Conservation (phyloP, 495 filamentous ascomycete genomes). For the Penicillium crystallinum region DNA sequence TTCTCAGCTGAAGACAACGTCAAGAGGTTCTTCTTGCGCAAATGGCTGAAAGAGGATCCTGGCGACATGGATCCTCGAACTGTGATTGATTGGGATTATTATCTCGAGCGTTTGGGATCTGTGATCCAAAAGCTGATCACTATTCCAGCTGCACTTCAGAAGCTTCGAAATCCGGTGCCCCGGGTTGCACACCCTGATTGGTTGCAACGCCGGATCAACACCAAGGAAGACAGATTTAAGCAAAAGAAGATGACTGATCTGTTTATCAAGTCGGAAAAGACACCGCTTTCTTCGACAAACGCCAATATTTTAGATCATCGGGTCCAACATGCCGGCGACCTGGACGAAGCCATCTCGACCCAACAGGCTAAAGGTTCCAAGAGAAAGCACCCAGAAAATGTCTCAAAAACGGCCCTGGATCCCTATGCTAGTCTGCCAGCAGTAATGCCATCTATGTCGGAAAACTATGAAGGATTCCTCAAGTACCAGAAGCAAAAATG, state of each 20-base stretch:
- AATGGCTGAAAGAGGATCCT: conserved; percentile 94
- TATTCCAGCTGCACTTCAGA: conserved; percentile 93
- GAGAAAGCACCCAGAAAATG: conserved; percentile 71
- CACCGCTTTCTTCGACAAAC: conserved; percentile 65
- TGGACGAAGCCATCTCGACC: conserved; percentile 81
- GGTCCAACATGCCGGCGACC: conserved; percentile 54
- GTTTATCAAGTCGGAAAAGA: conserved; percentile 73
- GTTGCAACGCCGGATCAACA: conserved; percentile 87
- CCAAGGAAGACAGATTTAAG: conserved; percentile 94
- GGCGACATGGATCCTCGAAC: conserved; percentile 84
- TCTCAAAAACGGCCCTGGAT: conserved; percentile 57
- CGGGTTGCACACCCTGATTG: conserved; percentile 93
- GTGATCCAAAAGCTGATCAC: conserved; percentile 99
- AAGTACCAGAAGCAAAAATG: conserved; percentile 98
- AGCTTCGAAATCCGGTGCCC: conserved; percentile 89
- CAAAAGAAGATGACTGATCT: conserved; percentile 98
- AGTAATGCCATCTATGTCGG: conserved; percentile 76
- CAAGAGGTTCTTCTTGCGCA: conserved; percentile 84
- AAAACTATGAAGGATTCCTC: conserved; percentile 86
- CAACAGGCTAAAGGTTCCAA: conserved; percentile 68
- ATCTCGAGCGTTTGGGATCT: conserved; percentile 86
- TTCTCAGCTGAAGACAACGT: conserved; percentile 88
- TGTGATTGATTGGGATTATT: conserved; percentile 95
- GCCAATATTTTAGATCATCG: conserved; percentile 62
- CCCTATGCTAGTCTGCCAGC: conserved; percentile 81